Base-by-base conservation (phyloP, 176 grass and related monocot species). In the Zea luxurians region DNA sequence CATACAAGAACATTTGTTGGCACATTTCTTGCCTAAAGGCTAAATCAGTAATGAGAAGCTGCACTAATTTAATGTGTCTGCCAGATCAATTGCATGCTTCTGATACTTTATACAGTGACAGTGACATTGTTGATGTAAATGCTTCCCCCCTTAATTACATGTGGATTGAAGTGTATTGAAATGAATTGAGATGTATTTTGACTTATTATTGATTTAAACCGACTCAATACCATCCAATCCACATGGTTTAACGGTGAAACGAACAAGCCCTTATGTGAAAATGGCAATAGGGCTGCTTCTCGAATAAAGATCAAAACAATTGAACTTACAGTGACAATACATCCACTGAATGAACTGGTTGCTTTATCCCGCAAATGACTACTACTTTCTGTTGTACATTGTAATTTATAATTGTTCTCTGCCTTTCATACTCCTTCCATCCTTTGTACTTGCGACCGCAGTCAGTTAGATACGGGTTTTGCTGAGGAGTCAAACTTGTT, bases 31-130 rank as follows among this genome's bases (percentile, higher is more conserved):
- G 55, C 57, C 10, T 20, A 76, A n/a, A 77, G 34, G 37, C 76
- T 13, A 64, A 37, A 61, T 58, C 35, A 10, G 6, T 67, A 83
- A 74, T 54, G 53, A 40, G 18, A 44, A 74, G 16, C 53, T 83
- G 52, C 0, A 38, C 36, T 45, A 4, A 20, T 64, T 20, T 46
- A 58, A 60, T 68, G 66, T 27, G 48, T 7, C 42, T 18, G 59
- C 2, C 42, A 66, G 41, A 66, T 49, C 11, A 34, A n/a, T 7
- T 66, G 27, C 64, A 64, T 13, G 58, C 2, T 36, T 36, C 2
- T 48, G 8, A 50, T 10, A 48, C 34, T 35, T n/a, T 49, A 27
- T 27, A 17, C 4, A 13, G n/a, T 52, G 27, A 27, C 27, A 27
- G 27, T 27, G 2, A 10, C 0, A 8, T 27, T 49, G 27, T 27